Conservation (phyloP, 1,139 yeast genomes). For the Saccharomyces pastorianus region DNA sequence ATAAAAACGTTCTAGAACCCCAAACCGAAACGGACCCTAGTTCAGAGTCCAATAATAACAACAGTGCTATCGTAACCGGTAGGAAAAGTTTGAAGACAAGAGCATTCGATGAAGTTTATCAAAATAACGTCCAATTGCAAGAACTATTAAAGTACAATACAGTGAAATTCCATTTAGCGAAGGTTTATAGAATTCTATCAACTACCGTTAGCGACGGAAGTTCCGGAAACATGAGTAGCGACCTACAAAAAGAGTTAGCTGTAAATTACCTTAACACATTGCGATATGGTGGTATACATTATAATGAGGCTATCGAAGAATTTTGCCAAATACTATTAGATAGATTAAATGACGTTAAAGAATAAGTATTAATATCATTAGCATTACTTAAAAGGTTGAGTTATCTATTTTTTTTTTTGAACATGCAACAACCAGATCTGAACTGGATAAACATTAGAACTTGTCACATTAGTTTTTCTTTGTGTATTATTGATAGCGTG, state of each 20-base stretch:
- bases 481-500: no score
- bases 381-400: neutral
- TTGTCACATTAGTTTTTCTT: no score
- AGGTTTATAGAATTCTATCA: constrained; percentile 26
- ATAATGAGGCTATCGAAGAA: constrained; percentile 32
- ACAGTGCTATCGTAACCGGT: neutral
- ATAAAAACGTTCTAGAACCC: constrained; percentile 4
- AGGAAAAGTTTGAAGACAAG: constrained; percentile 8
- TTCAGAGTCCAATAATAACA: no score
- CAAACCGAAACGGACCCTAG: no score
- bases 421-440: no score
- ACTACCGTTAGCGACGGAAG: constrained; percentile 16
- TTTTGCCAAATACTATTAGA: constrained; percentile 23
- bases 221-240: constrained; percentile 16
- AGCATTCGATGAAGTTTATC: constrained; percentile 14
- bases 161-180: constrained; percentile 30
- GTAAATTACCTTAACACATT: constrained; percentile 30
- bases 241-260: constrained; percentile 25
- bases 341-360: constrained; percentile 3
- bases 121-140: constrained; percentile 19
- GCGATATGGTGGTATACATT: constrained; percentile 30
- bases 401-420: neutral
- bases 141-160: constrained; percentile 30
- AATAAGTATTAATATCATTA: neutral
- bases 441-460: no score